A percentile compares a stretch with the other conserved stretches of the same genome.
Evolutionary conservation across 768 basidiomycete genomes (phyloP).

Genomic region (Tricholomella constricta): DNA sequence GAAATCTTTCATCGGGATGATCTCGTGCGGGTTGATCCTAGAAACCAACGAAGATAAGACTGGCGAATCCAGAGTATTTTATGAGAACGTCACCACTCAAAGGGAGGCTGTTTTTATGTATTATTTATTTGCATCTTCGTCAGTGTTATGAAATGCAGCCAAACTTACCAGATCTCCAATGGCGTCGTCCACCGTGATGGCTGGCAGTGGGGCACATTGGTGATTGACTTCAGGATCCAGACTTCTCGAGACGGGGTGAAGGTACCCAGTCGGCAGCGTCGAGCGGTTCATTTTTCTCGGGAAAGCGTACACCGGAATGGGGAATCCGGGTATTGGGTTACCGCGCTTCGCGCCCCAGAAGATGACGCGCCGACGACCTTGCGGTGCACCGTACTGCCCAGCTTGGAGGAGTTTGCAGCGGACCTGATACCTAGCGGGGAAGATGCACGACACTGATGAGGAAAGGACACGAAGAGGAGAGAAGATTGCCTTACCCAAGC

Average conservation of each 20-base stretch:
- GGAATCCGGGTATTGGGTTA: conserved; percentile 58
- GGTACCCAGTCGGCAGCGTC: conserved; percentile 44
- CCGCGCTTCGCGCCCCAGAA: conserved; percentile 67
- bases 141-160: no score
- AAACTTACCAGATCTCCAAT: conserved; percentile 66
- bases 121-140: no score
- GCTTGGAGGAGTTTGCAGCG: conserved; percentile 68
- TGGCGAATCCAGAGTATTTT: neutral
- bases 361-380: conserved; percentile 66
- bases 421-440: conserved; percentile 59
- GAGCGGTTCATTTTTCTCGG: conserved; percentile 32
- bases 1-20: conserved; percentile 32
- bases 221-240: conserved; percentile 39
- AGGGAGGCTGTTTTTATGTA: conserved; percentile 55
- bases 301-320: conserved; percentile 61
- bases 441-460: neutral
- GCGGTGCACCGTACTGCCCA: conserved; percentile 72
- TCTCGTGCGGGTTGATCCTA: conserved; percentile 61
- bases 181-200: conserved; percentile 65
- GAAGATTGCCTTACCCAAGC: conserved; percentile 53
- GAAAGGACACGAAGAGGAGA: neutral
- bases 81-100: conserved; percentile 58
- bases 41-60: neutral
- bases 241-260: conserved; percentile 48
- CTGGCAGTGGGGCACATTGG: conserved; percentile 60